Conservation (phyloP, 139 green algal species). For the Pleodorina starrii region DNA sequence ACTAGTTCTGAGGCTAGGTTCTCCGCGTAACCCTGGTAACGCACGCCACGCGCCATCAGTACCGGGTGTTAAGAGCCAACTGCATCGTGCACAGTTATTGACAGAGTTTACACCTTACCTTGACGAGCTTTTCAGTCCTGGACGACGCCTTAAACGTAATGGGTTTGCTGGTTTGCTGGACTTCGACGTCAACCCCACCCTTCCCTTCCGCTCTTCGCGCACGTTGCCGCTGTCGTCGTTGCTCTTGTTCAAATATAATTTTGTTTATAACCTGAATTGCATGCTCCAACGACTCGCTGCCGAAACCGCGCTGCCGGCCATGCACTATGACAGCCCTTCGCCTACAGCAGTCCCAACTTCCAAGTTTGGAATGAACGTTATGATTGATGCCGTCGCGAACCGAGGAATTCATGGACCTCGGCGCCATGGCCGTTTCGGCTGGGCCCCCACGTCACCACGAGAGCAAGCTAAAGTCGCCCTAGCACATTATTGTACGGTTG, state of each 20-base stretch:
- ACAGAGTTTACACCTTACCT: too few relatives aligned
- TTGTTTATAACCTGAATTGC: slow-evolving; percentile 35
- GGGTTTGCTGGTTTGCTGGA: background rate
- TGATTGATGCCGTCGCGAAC: background rate
- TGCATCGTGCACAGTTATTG: too few relatives aligned
- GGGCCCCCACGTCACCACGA: too few relatives aligned
- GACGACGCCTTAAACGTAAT: slow-evolving; percentile 32
- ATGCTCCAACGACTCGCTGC: background rate
- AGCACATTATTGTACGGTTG: too few relatives aligned
- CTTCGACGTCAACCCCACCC: background rate
- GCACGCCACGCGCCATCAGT: too few relatives aligned
- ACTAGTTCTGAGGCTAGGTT: too few relatives aligned
- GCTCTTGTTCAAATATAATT: slow-evolving; percentile 26
- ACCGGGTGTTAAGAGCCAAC: too few relatives aligned
- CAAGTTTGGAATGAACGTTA: background rate
- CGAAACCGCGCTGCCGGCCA: slow-evolving; percentile 16
- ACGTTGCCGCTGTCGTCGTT: background rate
- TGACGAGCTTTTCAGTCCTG: slow-evolving; percentile 24
- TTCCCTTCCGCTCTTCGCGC: background rate
- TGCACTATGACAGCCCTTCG: background rate
- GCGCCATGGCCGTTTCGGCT: slow-evolving; percentile 1
- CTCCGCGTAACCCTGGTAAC: too few relatives aligned
- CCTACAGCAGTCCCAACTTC: background rate
- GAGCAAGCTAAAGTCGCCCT: too few relatives aligned
- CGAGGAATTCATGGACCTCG: background rate